Base-by-base conservation (phyloP, 345 rosid species). In the Citrus mangshanensis region DNA sequence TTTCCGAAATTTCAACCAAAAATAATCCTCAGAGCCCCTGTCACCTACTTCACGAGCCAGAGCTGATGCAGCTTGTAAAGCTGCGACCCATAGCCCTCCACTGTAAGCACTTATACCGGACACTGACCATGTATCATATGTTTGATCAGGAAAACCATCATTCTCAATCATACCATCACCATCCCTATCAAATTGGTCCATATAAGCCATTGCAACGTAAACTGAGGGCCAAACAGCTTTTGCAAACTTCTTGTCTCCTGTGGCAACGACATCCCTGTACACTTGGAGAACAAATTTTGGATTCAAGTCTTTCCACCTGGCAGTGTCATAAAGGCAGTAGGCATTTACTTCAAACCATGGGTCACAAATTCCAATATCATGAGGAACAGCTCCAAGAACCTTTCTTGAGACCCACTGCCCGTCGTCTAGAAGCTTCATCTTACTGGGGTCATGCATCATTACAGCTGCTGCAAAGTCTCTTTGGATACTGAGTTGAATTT, bases 111-210 rank as follows among this genome's bases (percentile, higher is more conserved):
- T 95, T 62, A 93, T 87, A 32, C 98, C 98, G 67, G 91, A 84
- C 14, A 90, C 97, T 6, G 97, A 91, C 99, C 99, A 93, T n/a
- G 93, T 89, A 79, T 95, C 99, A 59, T 95, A 95, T 71, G 99
- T 95, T 85, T 92, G 98, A 82, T 95, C 99, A 13, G 99, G 99
- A 75, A 95, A 95, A 14, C 96, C 98, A 3, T 95, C 99, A 72
- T 95, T 95, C 78, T 95, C 97, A 70, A 95, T 93, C 95, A 93
- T 94, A 42, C 97, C 98, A 80, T 95, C 99, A 7, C 96, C 94
- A 73, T 95, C 98, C 87, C 78, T 92, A 77, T 95, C 99, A 79
- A 93, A 93, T 82, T 93, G 98, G 51, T 89, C 89, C 98, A 95
- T 93, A 78, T 85, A 93, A 21, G 96, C 97, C 93, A 95, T 92